Base-by-base conservation (phyloP, 768 basidiomycete species). In the Aureoboletus auriporus region DNA sequence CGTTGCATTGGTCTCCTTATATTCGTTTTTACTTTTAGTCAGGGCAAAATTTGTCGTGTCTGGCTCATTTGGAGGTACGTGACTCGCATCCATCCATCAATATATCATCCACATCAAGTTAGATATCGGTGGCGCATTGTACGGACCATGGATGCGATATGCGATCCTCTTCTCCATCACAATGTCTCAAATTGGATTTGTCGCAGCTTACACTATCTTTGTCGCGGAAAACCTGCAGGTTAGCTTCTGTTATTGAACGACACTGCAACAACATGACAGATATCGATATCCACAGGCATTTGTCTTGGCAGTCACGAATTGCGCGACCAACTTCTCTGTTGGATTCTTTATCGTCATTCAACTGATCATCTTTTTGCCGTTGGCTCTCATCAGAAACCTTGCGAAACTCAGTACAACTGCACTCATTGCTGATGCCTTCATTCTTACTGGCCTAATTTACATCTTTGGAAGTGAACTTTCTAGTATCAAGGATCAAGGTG, bases 111-210 rank as follows among this genome's bases (percentile, higher is more conserved):
- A 54, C 46, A 30, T 41, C 6, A 29, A 6, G 14, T 16, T 47
- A 92, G 96, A 98, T 61, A 93, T 99, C 47, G 96, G 96, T 27
- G 96, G 96, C 2, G 67, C 77, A 0, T 71, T 99, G 8, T 98
- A 96, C 59, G 96, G 96, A 2, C 81, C 83, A 12, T 91, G 86
- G 84, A 91, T 99, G 90, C 84, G 96, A 39, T 83, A 87, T 51
- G 71, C 83, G 12, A 97, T 99, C 61, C 79, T 99, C 8, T 74
- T 73, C 4, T 93, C 92, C 13, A 95, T 99, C 61, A 75, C 86
- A 0, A 63, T 94, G 20, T 97, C 95, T 1, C 96, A 93, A 64
- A 71, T 94, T 31, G 92, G 92, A 35, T 94, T 93, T 66, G 87
- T 89, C 39, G 63, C 81, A 30, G 93, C 93, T 11, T 99, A 99